These are phyloP conservation scores for Xerocomus minutiporus DNA, from an alignment of 1,284 basidiomycete species.

Conservation along the genomic window DNA sequence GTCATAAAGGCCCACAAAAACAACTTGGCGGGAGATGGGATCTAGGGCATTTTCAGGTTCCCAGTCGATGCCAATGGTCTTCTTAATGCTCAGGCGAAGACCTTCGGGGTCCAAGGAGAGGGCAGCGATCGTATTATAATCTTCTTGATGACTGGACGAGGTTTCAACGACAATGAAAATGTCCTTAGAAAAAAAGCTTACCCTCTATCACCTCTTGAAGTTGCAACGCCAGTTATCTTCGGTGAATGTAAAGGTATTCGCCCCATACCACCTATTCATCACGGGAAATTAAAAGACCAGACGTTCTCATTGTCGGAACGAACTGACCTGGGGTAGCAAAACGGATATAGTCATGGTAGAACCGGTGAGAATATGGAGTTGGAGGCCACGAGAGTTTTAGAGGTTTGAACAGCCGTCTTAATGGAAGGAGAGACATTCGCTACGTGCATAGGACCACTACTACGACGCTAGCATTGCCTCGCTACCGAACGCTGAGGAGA, in stretches of 20 bases:
- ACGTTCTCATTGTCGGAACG: neutral
- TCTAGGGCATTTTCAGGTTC: constrained; percentile 57
- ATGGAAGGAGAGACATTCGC: constrained; percentile 28
- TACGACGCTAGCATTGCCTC: constrained; percentile 29
- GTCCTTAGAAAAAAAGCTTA: constrained; percentile 29
- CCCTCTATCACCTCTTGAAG: constrained; percentile 72
- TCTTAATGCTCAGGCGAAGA: constrained; percentile 60
- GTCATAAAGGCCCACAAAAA: constrained; percentile 86
- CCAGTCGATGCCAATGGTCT: constrained; percentile 65
- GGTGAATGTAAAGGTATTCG: constrained; percentile 51
- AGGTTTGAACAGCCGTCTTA: constrained; percentile 17
- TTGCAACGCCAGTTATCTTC: constrained; percentile 69
- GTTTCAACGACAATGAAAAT: constrained; percentile 11
- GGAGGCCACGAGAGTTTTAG: constrained; percentile 9
- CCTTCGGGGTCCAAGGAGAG: constrained; percentile 73
- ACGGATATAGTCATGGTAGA: constrained; percentile 69
- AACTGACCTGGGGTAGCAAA: constrained; percentile 50
- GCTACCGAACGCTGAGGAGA: constrained; percentile 6
- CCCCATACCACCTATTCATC: constrained; percentile 41
- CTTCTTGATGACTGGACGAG: constrained; percentile 69
- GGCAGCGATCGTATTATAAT: constrained; percentile 73
- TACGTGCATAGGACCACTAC: constrained; percentile 22
- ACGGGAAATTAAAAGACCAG: neutral
- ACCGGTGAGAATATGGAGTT: constrained; percentile 9
- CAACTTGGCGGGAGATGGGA: constrained; percentile 65